Conservation (phyloP, 306 rosid species). For the Dryas octopetala region DNA sequence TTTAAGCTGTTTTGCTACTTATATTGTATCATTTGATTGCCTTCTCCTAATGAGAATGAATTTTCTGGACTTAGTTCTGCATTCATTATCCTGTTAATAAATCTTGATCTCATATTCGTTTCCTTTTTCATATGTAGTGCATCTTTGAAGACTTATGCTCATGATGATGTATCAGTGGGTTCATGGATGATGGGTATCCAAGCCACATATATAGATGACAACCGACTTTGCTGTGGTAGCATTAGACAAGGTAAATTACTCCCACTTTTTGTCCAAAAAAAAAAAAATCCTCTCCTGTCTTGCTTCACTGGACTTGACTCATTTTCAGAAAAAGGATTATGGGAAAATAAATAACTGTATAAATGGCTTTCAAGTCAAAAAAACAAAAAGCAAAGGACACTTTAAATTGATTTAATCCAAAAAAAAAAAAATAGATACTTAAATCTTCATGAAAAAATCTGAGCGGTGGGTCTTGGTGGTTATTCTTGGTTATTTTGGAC, state of each 20-base stretch:
- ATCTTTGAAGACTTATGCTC: conserved; percentile 86
- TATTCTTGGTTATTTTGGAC: background rate
- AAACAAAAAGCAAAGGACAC: background rate
- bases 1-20: background rate
- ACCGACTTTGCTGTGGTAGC: conserved; percentile 89
- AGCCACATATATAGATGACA: conserved; percentile 87
- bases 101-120: conserved; percentile 16
- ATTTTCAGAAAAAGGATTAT: background rate
- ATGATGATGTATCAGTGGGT: conserved; percentile 85
- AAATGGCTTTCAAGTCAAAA: background rate
- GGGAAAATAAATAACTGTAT: background rate
- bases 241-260: conserved; percentile 68
- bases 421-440: no score
- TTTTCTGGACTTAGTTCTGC: background rate
- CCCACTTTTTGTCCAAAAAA: background rate
- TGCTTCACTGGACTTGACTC: background rate
- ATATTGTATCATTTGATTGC: background rate
- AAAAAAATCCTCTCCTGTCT: background rate
- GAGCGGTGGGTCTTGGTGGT: no score
- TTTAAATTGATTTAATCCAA: background rate
- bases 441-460: background rate
- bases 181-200: conserved; percentile 99
- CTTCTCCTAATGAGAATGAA: background rate
- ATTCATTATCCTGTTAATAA: background rate
- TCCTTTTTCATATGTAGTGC: conserved; percentile 48